Evolutionary conservation across 169 alveolate species (phyloP).

Genomic region (Besnoitia besnoiti): DNA sequence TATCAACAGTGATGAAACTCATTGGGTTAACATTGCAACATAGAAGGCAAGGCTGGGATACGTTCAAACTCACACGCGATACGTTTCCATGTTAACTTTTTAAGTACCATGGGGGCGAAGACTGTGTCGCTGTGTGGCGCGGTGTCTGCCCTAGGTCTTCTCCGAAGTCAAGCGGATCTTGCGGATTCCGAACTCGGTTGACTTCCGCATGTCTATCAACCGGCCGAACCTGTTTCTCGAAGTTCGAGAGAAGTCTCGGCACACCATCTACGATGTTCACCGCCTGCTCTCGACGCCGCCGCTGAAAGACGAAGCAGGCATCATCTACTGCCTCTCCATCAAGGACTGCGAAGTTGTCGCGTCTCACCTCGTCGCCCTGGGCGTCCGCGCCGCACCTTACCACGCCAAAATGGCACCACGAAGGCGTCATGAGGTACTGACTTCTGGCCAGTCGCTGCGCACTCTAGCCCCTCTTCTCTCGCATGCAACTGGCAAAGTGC

Average conservation of each 20-base stretch:
- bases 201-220: conserved; percentile 41
- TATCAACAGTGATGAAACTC: no score
- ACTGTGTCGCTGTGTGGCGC: neutral
- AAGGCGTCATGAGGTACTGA: neutral
- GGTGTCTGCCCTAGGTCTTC: neutral
- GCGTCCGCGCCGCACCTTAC: conserved; percentile 76
- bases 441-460: no score
- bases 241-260: conserved; percentile 29
- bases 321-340: conserved; percentile 93
- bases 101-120: no score
- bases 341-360: conserved; percentile 92
- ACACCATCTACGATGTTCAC: neutral
- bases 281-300: conserved; percentile 31
- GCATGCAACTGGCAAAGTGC: no score
- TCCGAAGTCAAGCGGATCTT: conserved; percentile 63
- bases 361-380: conserved; percentile 75
- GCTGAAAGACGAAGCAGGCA: conserved; percentile 71
- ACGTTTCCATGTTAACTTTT: neutral
- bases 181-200: neutral
- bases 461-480: no score
- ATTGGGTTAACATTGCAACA: neutral
- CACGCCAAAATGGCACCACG: conserved; percentile 67
- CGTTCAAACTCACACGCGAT: neutral
- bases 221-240: conserved; percentile 59
- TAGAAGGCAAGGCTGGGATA: no score